Base-by-base conservation (phyloP, 352 stramenopile species). In the Aphanomyces euteiches region DNA sequence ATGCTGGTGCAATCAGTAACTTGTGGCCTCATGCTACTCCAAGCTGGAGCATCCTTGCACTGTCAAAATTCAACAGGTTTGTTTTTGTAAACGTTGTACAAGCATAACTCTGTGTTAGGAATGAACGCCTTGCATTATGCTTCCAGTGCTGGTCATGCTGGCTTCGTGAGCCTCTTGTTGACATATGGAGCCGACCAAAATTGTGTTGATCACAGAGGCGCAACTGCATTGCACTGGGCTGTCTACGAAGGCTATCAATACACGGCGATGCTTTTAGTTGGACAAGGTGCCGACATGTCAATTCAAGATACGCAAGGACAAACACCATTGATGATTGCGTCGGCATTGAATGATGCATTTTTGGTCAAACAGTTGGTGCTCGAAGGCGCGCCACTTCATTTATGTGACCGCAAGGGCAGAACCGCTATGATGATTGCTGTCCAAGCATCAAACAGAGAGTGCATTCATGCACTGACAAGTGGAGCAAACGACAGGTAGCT, bases 241-340 rank as follows among this genome's bases (percentile, higher is more conserved):
- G 86, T 93, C 7, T 93, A 92, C 59, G 86, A 93, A 72, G 86
- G 86, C 3, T 93, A 90, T 69, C 86, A 92, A 73, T 93, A 93
- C 79, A 90, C 84, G 3, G 86, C 84, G 8, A 84, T 88, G 72
- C 77, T 86, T 53, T 74, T 88, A 38, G 79, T 88, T 12, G 81
- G 79, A 45, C 76, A 82, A 38, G 67, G 72, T 65, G 79, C 81
- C 0, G 73, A 82, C 72, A 78, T 86, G 72, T 45, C 58, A 7
- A 74, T 85, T 39, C 80, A 82, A 36, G 86, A 93, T 58, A 82
- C 83, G 5, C 84, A 92, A 74, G 75, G 82, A 19, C 86, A 94
- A 65, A 94, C 86, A 36, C 74, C 86, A 34, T 73, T 94, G 5
- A 94, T 94, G 86, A 91, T 94, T 58, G 86, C 86, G 12, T 82